These are phyloP conservation scores for Diaporthe eres DNA, from an alignment of 2,329 filamentous ascomycete genomes.

Conservation along the genomic window DNA sequence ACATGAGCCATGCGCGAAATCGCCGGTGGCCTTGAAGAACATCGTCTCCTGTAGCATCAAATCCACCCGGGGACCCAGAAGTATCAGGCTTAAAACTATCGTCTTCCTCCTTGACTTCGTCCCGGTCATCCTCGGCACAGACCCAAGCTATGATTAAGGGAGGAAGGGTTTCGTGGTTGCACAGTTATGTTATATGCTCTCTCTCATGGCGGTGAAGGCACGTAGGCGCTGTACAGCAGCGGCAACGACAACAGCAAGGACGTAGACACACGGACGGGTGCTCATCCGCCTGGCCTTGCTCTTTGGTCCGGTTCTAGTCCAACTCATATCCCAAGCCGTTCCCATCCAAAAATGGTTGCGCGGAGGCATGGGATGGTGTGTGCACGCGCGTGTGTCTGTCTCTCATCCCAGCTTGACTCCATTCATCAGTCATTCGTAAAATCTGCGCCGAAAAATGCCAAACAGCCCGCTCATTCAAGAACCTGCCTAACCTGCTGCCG, in stretches of 20 bases:
- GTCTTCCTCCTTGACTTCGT: neutral
- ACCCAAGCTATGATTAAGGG: neutral
- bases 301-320: neutral
- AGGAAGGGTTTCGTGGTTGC: neutral
- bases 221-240: conserved; percentile 6
- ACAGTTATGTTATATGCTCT: neutral
- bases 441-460: conserved; percentile 30
- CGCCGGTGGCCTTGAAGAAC: neutral
- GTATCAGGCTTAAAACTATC: conserved; percentile 12
- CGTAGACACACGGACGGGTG: neutral
- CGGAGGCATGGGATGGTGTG: neutral
- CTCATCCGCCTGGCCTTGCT: neutral
- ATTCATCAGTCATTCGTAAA: conserved; percentile 28
- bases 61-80: neutral
- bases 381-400: neutral
- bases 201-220: neutral
- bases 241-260: neutral
- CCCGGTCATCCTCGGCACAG: neutral
- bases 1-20: neutral
- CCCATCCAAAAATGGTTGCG: neutral
- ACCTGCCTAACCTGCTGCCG: neutral
- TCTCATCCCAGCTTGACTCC: neutral
- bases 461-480: conserved; percentile 12
- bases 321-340: neutral
- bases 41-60: neutral